These are phyloP conservation scores for Naganishia liquefaciens DNA, from an alignment of 1,284 basidiomycete species.

Conservation along the genomic window DNA sequence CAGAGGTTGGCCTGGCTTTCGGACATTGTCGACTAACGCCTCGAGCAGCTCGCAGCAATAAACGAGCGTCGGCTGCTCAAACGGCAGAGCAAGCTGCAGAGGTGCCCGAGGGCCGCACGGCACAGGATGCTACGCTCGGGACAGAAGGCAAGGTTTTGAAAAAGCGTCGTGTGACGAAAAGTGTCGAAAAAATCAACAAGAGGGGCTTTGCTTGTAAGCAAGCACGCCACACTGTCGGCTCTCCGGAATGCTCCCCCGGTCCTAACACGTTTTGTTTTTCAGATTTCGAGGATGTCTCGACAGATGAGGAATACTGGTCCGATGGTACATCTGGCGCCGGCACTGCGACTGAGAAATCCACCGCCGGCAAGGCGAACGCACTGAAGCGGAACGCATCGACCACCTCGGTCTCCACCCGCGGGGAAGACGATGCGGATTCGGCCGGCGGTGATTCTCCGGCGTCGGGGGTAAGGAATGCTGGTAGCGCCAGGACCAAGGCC, in stretches of 20 bases:
- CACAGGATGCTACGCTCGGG: not conserved
- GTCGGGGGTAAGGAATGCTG: constrained; percentile 1
- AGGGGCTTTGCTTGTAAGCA: constrained; percentile 25
- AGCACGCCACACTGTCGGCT: not conserved
- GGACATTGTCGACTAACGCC: not conserved
- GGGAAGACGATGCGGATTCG: constrained; percentile 19
- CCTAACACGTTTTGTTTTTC: not conserved
- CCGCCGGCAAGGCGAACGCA: constrained; percentile 1
- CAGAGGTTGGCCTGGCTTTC: not conserved
- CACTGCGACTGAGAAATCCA: constrained; percentile 8
- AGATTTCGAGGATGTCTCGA: constrained; percentile 31
- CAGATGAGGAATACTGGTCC: constrained; percentile 31
- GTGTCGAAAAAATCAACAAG: constrained; percentile 22
- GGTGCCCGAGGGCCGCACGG: constrained; percentile 2
- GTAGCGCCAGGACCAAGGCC: constrained; percentile 29
- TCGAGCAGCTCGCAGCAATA: not conserved
- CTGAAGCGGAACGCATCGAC: constrained; percentile 23
- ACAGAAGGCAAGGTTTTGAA: constrained; percentile 18
- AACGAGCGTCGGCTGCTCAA: constrained; percentile 2
- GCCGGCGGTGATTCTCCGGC: constrained; percentile 9
- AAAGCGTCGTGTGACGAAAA: constrained; percentile 22
- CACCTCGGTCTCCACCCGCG: constrained; percentile 23
- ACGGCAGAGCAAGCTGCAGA: constrained; percentile 11
- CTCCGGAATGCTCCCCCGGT: not conserved
- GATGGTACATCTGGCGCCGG: constrained; percentile 12